These are phyloP conservation scores for Phytopythium delawarense DNA, from an alignment of 352 stramenopile species.

Conservation along the genomic window DNA sequence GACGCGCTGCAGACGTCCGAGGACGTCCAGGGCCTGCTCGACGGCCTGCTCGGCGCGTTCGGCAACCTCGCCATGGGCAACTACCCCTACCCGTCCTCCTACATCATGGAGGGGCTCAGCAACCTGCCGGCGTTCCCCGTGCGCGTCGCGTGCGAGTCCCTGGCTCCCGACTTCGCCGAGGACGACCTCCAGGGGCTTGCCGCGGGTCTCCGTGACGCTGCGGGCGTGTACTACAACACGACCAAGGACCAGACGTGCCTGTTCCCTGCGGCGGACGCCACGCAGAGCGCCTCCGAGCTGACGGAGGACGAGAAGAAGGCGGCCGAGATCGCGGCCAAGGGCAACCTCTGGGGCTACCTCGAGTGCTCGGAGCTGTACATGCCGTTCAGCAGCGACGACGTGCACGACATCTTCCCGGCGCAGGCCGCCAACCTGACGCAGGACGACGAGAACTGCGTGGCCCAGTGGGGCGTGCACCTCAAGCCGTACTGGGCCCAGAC, in stretches of 20 bases:
- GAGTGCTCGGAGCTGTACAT: slow-evolving; percentile 48
- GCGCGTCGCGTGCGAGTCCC: slow-evolving; percentile 25
- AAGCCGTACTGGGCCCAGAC: slow-evolving; percentile 38
- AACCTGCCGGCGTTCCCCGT: slow-evolving; percentile 34
- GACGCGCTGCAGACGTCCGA: slow-evolving; percentile 17
- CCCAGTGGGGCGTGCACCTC: slow-evolving; percentile 38
- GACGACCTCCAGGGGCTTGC: slow-evolving; percentile 19
- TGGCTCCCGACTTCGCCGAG: slow-evolving; percentile 22
- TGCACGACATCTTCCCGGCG: slow-evolving; percentile 33
- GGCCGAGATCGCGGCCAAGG: slow-evolving; percentile 21
- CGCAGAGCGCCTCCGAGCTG: slow-evolving; percentile 8
- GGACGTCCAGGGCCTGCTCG: slow-evolving; percentile 13
- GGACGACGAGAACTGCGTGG: slow-evolving; percentile 29
- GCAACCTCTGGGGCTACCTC: slow-evolving; percentile 46
- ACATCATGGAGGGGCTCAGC: slow-evolving; percentile 42
- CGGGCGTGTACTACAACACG: slow-evolving; percentile 48
- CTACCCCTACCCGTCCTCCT: slow-evolving; percentile 45
- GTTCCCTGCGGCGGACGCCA: slow-evolving; percentile 10
- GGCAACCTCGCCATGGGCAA: slow-evolving; percentile 37
- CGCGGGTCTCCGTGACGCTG: slow-evolving; percentile 27
- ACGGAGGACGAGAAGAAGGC: slow-evolving; percentile 21
- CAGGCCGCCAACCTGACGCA: slow-evolving; percentile 17
- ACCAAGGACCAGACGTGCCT: slow-evolving; percentile 29
- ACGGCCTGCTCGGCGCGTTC: slow-evolving; percentile 16
- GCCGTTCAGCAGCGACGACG: slow-evolving; percentile 35